A percentile compares a stretch with the other conserved stretches of the same genome.
These are phyloP conservation scores for Myriosclerotinia scirpicola DNA, from an alignment of 2,329 filamentous ascomycete species.

Conservation along the genomic window DNA sequence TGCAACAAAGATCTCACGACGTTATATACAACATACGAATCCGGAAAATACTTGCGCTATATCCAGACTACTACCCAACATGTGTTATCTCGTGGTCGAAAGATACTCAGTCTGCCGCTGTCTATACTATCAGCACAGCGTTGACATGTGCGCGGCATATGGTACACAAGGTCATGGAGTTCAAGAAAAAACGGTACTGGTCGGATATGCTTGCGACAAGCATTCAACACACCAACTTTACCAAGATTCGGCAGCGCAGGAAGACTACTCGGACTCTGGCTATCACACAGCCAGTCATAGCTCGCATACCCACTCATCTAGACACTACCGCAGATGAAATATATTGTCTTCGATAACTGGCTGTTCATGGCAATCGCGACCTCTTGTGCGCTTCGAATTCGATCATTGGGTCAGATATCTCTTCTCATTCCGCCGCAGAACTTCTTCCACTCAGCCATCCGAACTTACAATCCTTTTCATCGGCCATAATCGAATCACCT, in stretches of 20 bases:
- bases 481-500: slow-evolving; percentile 37
- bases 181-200: slow-evolving; percentile 67
- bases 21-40: slow-evolving; percentile 5
- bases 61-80: slow-evolving; percentile 42
- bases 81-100: slow-evolving; percentile 72
- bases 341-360: slow-evolving; percentile 42
- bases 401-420: slow-evolving; percentile 39
- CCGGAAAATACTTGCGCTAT: slow-evolving; percentile 6
- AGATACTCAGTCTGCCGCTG: slow-evolving; percentile 70
- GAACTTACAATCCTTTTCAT: slow-evolving; percentile 39
- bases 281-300: slow-evolving; percentile 40
- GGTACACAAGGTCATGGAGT: slow-evolving; percentile 62
- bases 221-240: slow-evolving; percentile 43
- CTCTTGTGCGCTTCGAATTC: slow-evolving; percentile 39
- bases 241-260: slow-evolving; percentile 27
- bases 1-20: neutral
- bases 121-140: slow-evolving; percentile 65
- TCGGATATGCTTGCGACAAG: slow-evolving; percentile 63
- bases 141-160: slow-evolving; percentile 65
- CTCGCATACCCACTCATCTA: slow-evolving; percentile 36
- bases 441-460: slow-evolving; percentile 38
- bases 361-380: slow-evolving; percentile 39
- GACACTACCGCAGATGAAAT: slow-evolving; percentile 39
- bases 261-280: slow-evolving; percentile 40
- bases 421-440: slow-evolving; percentile 39